Evolutionary conservation across 768 basidiomycete species (phyloP).

Genomic region (Boletus pseudopeckii): DNA sequence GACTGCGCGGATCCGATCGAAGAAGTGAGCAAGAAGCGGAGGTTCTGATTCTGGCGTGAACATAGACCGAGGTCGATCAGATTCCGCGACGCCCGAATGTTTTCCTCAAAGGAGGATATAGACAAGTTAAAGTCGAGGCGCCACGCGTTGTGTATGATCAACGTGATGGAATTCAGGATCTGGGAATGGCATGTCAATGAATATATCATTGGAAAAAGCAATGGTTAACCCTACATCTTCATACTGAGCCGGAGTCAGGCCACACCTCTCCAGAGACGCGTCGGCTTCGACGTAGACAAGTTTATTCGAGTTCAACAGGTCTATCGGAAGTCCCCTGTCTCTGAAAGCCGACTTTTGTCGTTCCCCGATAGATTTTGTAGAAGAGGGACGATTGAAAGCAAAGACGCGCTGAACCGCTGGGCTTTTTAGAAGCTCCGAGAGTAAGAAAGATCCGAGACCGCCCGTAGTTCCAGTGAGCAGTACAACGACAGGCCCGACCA

Average conservation of each 20-base stretch:
- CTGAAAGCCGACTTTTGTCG: conserved; percentile 31
- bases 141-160: conserved; percentile 45
- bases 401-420: conserved; percentile 27
- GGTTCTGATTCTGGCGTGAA: conserved; percentile 21
- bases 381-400: conserved; percentile 33
- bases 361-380: conserved; percentile 11
- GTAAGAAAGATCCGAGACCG: conserved; percentile 37
- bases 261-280: conserved; percentile 26
- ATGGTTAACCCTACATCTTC: conserved; percentile 8
- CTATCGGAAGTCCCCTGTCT: conserved; percentile 30
- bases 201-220: background rate
- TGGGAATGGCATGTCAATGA: conserved; percentile 1
- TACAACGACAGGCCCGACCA: conserved; percentile 22
- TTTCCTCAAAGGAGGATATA: conserved; percentile 42
- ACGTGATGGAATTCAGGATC: conserved; percentile 33
- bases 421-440: conserved; percentile 27
- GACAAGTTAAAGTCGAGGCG: conserved; percentile 42
- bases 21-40: conserved; percentile 40
- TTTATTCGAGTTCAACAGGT: conserved; percentile 30
- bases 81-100: conserved; percentile 38
- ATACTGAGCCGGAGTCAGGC: conserved; percentile 23
- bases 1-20: conserved; percentile 35
- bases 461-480: conserved; percentile 42
- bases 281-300: conserved; percentile 36
- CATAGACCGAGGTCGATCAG: conserved; percentile 31